A percentile compares a stretch with the other conserved stretches of the same genome.
Evolutionary conservation across 202 grass and related monocot genomes (phyloP).

Genomic region (Zizania palustris): DNA sequence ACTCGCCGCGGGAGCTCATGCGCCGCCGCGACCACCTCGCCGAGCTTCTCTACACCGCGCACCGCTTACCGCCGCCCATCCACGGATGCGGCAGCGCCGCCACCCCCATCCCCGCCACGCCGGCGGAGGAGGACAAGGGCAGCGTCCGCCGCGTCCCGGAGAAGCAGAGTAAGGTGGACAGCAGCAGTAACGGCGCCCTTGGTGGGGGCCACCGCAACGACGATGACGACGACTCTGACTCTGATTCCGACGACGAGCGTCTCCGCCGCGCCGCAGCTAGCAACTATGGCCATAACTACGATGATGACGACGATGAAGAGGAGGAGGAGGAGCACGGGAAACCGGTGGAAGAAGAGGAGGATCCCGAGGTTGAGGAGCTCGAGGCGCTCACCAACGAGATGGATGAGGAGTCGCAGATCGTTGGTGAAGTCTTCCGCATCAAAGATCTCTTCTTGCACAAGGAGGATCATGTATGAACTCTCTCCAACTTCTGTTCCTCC

Average conservation of each 20-base stretch:
- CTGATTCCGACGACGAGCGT: constrained; percentile 73
- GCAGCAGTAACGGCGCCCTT: constrained; percentile 51
- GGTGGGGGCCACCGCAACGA: background rate
- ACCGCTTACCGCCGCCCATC: constrained; percentile 37
- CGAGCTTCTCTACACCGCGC: constrained; percentile 67
- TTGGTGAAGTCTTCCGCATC: constrained; percentile 73
- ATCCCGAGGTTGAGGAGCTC: constrained; percentile 55
- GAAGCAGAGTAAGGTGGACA: constrained; percentile 62
- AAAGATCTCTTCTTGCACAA: constrained; percentile 65
- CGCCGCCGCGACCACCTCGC: constrained; percentile 83
- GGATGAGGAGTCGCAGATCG: constrained; percentile 63
- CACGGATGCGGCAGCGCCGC: constrained; percentile 45
- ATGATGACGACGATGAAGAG: constrained; percentile 53
- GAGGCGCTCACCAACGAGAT: constrained; percentile 87
- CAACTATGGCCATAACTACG: constrained; percentile 76
- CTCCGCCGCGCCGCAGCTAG: constrained; percentile 64
- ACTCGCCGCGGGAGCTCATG: constrained; percentile 75
- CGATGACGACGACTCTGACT: constrained; percentile 44
- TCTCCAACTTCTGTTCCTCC: constrained; percentile 12
- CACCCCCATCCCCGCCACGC: constrained; percentile 39
- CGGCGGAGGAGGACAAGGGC: constrained; percentile 74
- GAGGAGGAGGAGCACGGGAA: constrained; percentile 24
- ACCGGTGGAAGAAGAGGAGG: background rate
- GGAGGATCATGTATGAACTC: constrained; percentile 55
- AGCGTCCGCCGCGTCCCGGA: constrained; percentile 76